A percentile compares a stretch with the other conserved stretches of the same genome.
Conservation (phyloP, 2,329 filamentous ascomycete species). For the Tolypocladium album region DNA sequence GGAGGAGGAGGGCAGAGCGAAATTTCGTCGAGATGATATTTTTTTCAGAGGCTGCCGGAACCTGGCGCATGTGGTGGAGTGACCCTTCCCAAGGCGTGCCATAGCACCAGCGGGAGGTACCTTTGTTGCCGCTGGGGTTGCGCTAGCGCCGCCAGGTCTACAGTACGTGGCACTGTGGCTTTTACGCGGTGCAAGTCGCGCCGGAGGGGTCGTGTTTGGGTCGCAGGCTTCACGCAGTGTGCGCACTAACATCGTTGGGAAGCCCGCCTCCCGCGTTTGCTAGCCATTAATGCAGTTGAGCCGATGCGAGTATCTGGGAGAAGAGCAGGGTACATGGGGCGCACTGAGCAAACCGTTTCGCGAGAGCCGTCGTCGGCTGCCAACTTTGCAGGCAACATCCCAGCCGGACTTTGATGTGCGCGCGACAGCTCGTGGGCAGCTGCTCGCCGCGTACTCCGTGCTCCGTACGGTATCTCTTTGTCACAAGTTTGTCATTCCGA, state of each 20-base stretch:
- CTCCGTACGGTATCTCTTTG: not conserved
- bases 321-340: not conserved
- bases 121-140: not conserved
- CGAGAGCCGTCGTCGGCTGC: not conserved
- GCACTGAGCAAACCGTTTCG: not conserved
- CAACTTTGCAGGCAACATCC: not conserved
- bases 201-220: not conserved
- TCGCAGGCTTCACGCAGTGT: not conserved
- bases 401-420: too few relatives aligned
- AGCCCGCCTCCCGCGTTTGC: not conserved
- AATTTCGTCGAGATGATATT: constrained; percentile 24
- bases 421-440: too few relatives aligned
- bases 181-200: not conserved
- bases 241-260: not conserved
- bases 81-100: constrained; percentile 2
- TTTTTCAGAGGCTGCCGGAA: constrained; percentile 17
- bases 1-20: constrained; percentile 23
- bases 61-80: constrained; percentile 8
- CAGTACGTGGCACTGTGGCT: not conserved
- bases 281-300: not conserved
- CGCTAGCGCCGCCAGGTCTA: not conserved
- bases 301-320: not conserved
- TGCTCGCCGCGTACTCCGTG: too few relatives aligned
- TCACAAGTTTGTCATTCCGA: not conserved
- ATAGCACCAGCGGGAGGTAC: not conserved